A percentile compares a stretch with the other conserved stretches of the same genome.
Evolutionary conservation across 2,329 filamentous ascomycete genomes (phyloP).

Genomic region (Fusarium sulawesiense): DNA sequence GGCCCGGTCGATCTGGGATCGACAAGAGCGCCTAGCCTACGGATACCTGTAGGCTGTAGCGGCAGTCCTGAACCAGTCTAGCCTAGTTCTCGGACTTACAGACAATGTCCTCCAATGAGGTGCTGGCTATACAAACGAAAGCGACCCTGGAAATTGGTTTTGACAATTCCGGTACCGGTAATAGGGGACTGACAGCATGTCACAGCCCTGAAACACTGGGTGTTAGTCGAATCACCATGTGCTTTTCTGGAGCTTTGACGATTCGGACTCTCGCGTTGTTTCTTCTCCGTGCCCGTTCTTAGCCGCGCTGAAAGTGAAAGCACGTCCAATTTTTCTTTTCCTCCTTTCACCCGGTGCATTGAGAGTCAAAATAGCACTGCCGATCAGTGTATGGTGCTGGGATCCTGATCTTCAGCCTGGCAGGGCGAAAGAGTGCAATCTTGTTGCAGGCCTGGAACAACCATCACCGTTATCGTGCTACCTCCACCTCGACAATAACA

Average conservation of each 20-base stretch:
- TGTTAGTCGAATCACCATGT: conserved; percentile 25
- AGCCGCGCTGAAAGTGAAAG: background rate
- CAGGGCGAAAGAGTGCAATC: conserved; percentile 5
- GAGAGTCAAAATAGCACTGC: background rate
- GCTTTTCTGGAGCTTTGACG: conserved; percentile 19
- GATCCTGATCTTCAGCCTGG: background rate
- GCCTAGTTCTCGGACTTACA: conserved; percentile 5
- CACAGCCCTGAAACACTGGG: conserved; percentile 42
- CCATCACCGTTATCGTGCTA: conserved; percentile 9
- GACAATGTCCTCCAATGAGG: conserved; percentile 11
- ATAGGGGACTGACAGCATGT: conserved; percentile 19
- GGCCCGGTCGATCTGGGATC: conserved; percentile 45
- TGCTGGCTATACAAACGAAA: conserved; percentile 28
- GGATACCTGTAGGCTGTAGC: background rate
- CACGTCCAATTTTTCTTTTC: background rate
- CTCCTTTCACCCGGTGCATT: conserved; percentile 5
- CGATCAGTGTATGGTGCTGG: conserved; percentile 7
- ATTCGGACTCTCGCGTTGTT: background rate
- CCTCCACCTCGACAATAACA: background rate
- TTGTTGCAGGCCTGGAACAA: conserved; percentile 35
- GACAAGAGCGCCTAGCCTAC: conserved; percentile 35
- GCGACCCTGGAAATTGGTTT: conserved; percentile 23
- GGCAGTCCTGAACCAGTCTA: conserved; percentile 23
- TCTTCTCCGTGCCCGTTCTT: background rate
- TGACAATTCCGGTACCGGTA: conserved; percentile 37